Conservation (phyloP, 805 yeast genomes). For the Suhomyces sp. region DNA sequence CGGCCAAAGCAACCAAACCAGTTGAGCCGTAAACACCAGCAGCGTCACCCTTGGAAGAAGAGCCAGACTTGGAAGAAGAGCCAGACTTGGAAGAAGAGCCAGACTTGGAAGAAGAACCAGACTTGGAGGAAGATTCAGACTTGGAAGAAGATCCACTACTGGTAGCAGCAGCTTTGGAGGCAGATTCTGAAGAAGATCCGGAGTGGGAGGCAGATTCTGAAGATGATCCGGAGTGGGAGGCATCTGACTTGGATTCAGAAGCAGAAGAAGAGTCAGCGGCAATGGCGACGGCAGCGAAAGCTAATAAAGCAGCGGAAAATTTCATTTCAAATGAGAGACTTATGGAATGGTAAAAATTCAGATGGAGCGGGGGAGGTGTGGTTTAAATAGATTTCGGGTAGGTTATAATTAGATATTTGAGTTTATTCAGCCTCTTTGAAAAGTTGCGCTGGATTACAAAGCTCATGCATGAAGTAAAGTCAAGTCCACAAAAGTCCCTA, state of each 20-base stretch:
- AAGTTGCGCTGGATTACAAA: neutral
- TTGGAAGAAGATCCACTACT: conserved; percentile 11
- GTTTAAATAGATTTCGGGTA: neutral
- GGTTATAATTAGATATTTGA: neutral
- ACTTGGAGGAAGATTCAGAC: conserved; percentile 11
- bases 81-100: conserved; percentile 6
- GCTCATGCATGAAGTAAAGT: neutral
- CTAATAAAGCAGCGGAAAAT: conserved; percentile 10
- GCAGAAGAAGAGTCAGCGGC: conserved; percentile 10
- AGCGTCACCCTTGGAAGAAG: conserved; percentile 9
- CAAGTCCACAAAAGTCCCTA: neutral
- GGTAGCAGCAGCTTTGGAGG: conserved; percentile 9
- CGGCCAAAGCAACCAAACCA: conserved; percentile 25
- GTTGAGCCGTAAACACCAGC: conserved; percentile 17
- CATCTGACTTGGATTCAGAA: conserved; percentile 8
- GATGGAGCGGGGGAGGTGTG: neutral
- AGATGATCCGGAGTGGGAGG: conserved; percentile 11
- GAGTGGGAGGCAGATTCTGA: conserved; percentile 15
- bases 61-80: conserved; percentile 15
- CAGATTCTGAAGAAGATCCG: conserved; percentile 9
- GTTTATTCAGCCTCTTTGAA: neutral
- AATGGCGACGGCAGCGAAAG: conserved; percentile 9
- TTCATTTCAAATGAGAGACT: conserved; percentile 10
- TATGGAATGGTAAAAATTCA: neutral
- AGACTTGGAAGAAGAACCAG: conserved; percentile 17